Percentiles rank a stretch among this genome's conserved stretches.
Conservation (phyloP, 169 alveolate species). For the Cryptosporidium ubiquitum region DNA sequence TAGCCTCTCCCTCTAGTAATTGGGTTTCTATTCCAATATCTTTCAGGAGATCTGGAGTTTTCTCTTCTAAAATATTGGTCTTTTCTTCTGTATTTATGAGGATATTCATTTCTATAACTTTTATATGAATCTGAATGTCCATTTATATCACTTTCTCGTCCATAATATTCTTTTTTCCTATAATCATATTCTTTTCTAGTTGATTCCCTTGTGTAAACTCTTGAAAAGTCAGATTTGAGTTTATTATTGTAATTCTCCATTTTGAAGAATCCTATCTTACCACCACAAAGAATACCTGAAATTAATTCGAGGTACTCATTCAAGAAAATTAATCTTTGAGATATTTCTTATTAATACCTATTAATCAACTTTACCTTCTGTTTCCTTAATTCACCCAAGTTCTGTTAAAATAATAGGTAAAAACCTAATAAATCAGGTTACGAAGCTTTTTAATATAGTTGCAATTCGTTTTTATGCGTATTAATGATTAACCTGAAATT, state of each 20-base stretch:
- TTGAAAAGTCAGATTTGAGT: not conserved
- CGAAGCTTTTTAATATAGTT: not conserved
- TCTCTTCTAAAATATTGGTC: not conserved
- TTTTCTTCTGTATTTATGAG: not conserved
- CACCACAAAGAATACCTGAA: not conserved
- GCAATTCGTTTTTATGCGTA: not conserved
- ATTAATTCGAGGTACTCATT: not conserved
- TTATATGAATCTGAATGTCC: not conserved
- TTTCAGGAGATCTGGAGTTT: conserved; percentile 1
- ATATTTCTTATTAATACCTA: not conserved
- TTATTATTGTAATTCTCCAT: not conserved
- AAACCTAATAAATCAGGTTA: not conserved
- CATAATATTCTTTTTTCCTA: not conserved
- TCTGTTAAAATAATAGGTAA: not conserved
- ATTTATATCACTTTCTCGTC: not conserved
- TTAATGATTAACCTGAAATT: too few species aligned
- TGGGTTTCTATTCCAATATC: not conserved
- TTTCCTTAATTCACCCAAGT: not conserved
- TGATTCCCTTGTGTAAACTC: not conserved
- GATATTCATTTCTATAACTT: not conserved
- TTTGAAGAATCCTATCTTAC: not conserved
- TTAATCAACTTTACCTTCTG: not conserved
- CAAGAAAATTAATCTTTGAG: not conserved
- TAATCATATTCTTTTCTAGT: not conserved
- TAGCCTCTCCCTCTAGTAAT: not conserved